A percentile compares a stretch with the other conserved stretches of the same genome.
Conservation (phyloP, 306 rosid genomes). For the Glycine latifolia region DNA sequence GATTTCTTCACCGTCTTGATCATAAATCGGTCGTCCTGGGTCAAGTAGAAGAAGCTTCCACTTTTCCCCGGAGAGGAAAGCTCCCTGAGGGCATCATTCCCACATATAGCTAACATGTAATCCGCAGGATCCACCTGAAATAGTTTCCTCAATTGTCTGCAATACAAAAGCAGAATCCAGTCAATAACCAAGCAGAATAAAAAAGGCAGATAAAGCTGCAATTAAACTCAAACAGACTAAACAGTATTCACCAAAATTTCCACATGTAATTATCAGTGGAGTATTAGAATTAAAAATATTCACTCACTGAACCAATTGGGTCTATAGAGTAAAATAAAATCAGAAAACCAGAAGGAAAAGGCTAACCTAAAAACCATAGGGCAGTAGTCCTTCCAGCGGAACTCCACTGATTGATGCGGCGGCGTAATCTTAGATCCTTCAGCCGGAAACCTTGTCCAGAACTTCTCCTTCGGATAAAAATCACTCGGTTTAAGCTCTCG, state of each 20-base stretch:
- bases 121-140: conserved; percentile 94
- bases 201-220: neutral
- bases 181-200: conserved; percentile 20
- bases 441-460: conserved; percentile 95
- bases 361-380: conserved; percentile 91
- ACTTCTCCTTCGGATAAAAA: conserved; percentile 90
- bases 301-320: neutral
- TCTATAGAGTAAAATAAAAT: neutral
- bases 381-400: conserved; percentile 98
- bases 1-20: conserved; percentile 97
- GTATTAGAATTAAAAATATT: neutral
- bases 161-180: conserved; percentile 27
- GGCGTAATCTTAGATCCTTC: conserved; percentile 94
- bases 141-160: conserved; percentile 85
- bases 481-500: conserved; percentile 65
- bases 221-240: no score
- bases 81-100: conserved; percentile 91
- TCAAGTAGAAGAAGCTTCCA: conserved; percentile 90
- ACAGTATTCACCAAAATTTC: no score
- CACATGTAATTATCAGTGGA: neutral
- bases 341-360: neutral
- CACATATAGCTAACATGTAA: conserved; percentile 95
- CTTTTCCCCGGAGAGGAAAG: conserved; percentile 98
- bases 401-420: conserved; percentile 87
- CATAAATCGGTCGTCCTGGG: conserved; percentile 96